Evolutionary conservation across 768 basidiomycete species (phyloP).

Genomic region (Pleurotus tuber-regium): DNA sequence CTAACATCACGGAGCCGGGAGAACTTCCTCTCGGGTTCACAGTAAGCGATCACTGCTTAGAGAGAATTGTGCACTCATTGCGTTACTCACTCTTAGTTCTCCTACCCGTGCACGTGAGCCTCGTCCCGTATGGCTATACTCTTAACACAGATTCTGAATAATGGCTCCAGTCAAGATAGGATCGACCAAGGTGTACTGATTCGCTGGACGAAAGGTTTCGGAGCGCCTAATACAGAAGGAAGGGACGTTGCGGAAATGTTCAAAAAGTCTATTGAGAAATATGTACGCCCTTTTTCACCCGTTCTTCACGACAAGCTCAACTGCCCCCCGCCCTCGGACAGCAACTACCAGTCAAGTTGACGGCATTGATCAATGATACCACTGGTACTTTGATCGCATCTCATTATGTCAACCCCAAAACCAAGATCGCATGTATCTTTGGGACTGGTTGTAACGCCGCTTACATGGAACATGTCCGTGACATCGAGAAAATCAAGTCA

Average conservation of each 20-base stretch:
- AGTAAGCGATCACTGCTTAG: slow-evolving; percentile 44
- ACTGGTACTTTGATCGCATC: slow-evolving; percentile 98
- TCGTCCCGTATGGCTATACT: background rate
- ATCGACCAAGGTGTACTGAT: slow-evolving; percentile 95
- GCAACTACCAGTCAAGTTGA: slow-evolving; percentile 81
- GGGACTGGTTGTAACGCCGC: slow-evolving; percentile 99
- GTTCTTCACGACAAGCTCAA: background rate
- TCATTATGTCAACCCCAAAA: slow-evolving; percentile 87
- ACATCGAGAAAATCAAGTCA: slow-evolving; percentile 81
- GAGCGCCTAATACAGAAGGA: slow-evolving; percentile 88
- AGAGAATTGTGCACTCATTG: background rate
- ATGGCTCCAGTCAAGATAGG: slow-evolving; percentile 68
- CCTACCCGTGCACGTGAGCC: slow-evolving; percentile 89
- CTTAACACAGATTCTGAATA: background rate
- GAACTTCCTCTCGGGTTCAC: slow-evolving; percentile 90
- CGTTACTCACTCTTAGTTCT: slow-evolving; percentile 57
- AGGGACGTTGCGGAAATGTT: slow-evolving; percentile 94
- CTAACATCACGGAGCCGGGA: slow-evolving; percentile 57
- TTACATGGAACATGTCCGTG: slow-evolving; percentile 88
- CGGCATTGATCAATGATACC: slow-evolving; percentile 95
- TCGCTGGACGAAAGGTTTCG: slow-evolving; percentile 99
- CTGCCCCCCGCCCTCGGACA: slow-evolving; percentile 25
- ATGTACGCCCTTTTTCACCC: slow-evolving; percentile 44
- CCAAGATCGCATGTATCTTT: slow-evolving; percentile 94
- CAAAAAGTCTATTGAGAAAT: slow-evolving; percentile 71